phyloP scores from a whole-genome alignment of 257 asterid species.

The Catharanthus roseus region DNA sequence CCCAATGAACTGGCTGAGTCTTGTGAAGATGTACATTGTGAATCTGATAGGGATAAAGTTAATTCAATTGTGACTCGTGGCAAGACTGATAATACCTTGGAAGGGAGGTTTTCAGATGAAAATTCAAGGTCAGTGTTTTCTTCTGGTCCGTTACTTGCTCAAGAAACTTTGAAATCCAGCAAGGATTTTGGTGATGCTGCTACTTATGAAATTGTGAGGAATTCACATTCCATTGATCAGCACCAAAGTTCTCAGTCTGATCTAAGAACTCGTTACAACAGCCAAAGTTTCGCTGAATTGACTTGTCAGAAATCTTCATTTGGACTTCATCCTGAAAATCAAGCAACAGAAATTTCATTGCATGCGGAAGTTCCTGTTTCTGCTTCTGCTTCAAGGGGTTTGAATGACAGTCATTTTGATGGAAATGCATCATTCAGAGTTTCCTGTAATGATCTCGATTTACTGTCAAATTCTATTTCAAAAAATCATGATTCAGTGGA shows the following conservation, averaged over 20 bases:
- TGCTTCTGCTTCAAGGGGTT: constrained; percentile 10
- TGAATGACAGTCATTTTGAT: constrained; percentile 14
- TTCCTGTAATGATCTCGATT: constrained; percentile 12
- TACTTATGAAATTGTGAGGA: constrained; percentile 22
- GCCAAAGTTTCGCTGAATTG: constrained; percentile 21
- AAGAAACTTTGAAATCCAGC: constrained; percentile 19
- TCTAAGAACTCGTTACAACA: constrained; percentile 36
- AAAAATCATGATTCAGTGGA: constrained; percentile 1
- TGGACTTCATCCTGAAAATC: constrained; percentile 9
- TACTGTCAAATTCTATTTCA: constrained; percentile 11
- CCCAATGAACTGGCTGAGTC: constrained; percentile 24
- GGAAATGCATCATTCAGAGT: background rate
- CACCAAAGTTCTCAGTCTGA: constrained; percentile 24
- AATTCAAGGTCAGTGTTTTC: constrained; percentile 25
- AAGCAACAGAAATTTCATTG: background rate
- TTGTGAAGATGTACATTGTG: constrained; percentile 20
- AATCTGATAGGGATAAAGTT: constrained; percentile 23
- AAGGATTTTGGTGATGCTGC: constrained; percentile 27
- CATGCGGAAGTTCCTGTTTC: background rate
- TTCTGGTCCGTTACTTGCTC: constrained; percentile 24
- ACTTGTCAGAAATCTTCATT: constrained; percentile 15
- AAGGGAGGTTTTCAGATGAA: constrained; percentile 12
- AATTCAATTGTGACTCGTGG: constrained; percentile 18
- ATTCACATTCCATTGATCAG: constrained; percentile 20
- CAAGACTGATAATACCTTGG: constrained; percentile 19